Evolutionary conservation across 2,329 filamentous ascomycete species (phyloP).

Genomic region (Fusarium oligoseptatum): DNA sequence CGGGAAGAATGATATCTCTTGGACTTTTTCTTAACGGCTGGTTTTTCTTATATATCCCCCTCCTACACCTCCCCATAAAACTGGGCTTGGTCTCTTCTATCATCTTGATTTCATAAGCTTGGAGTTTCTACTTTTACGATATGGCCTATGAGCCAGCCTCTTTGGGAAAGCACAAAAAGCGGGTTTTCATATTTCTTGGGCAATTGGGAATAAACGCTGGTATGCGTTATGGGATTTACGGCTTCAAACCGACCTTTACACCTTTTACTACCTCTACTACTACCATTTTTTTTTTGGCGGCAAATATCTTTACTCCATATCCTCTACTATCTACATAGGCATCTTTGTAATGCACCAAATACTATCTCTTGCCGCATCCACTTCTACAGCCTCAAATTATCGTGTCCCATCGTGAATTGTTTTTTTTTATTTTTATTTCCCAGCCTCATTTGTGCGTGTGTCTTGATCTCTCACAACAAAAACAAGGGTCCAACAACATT

Average conservation of each 20-base stretch:
- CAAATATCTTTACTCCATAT: constrained; percentile 17
- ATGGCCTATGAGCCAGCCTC: constrained; percentile 13
- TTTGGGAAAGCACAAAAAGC: constrained; percentile 40
- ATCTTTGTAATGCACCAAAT: constrained; percentile 27
- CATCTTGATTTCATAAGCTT: constrained; percentile 20
- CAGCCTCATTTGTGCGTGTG: constrained; percentile 7
- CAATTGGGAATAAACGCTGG: constrained; percentile 2
- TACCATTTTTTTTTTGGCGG: constrained; percentile 20
- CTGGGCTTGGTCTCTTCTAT: constrained; percentile 19
- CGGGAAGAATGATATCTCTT: constrained; percentile 16
- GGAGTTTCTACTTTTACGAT: constrained; percentile 30
- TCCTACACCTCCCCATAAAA: constrained; percentile 2
- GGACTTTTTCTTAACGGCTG: constrained; percentile 18
- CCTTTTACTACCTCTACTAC: constrained; percentile 10
- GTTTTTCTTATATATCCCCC: constrained; percentile 13
- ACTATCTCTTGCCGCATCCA: constrained; percentile 26
- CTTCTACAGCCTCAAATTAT: constrained; percentile 19
- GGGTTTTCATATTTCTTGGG: constrained; percentile 10
- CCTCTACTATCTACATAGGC: constrained; percentile 15
- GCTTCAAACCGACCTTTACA: constrained; percentile 8
- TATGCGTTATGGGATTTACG: constrained; percentile 34
- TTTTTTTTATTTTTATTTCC: not conserved
- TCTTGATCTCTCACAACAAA: constrained; percentile 4
- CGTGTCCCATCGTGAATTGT: not conserved
- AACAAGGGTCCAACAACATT: constrained; percentile 5